These are phyloP conservation scores for Meira nashicola DNA, from an alignment of 1,284 basidiomycete genomes.

Conservation along the genomic window DNA sequence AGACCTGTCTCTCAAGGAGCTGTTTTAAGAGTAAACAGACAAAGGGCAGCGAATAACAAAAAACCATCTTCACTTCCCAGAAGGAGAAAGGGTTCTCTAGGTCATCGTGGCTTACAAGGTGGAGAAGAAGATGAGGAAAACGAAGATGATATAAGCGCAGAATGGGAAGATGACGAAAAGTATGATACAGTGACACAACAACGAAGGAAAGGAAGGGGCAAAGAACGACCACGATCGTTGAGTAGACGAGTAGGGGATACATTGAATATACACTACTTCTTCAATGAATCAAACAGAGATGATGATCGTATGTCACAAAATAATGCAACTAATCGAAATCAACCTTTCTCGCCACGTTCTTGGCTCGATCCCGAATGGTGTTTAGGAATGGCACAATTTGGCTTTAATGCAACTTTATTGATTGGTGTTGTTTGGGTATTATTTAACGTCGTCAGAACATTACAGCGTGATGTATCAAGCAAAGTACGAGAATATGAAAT, in stretches of 20 bases:
- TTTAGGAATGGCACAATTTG: conserved; percentile 65
- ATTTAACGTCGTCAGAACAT: conserved; percentile 77
- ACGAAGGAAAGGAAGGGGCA: not conserved
- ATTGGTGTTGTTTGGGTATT: conserved; percentile 78
- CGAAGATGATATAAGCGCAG: conserved; percentile 58
- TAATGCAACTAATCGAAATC: not conserved
- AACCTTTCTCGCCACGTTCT: not conserved
- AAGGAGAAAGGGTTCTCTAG: not conserved
- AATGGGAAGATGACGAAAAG: conserved; percentile 8
- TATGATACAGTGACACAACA: not conserved
- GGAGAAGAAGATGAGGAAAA: conserved; percentile 2
- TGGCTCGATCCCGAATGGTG: conserved; percentile 13
- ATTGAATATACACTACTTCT: conserved; percentile 8
- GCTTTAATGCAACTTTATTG: conserved; percentile 85
- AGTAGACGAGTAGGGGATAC: conserved; percentile 6
- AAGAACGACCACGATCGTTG: not conserved
- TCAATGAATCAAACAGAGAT: not conserved
- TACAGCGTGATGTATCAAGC: conserved; percentile 83
- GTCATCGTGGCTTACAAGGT: not conserved
- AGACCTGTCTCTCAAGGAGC: not conserved
- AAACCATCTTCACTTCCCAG: not conserved
- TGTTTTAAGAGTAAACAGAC: not conserved
- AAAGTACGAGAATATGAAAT: conserved; percentile 82
- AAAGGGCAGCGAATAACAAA: not conserved
- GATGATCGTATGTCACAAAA: not conserved